Evolutionary conservation across 306 rosid genomes (phyloP), one percentile per base, ranked within the genome.

Genomic region (Glycyrrhiza uralensis): DNA sequence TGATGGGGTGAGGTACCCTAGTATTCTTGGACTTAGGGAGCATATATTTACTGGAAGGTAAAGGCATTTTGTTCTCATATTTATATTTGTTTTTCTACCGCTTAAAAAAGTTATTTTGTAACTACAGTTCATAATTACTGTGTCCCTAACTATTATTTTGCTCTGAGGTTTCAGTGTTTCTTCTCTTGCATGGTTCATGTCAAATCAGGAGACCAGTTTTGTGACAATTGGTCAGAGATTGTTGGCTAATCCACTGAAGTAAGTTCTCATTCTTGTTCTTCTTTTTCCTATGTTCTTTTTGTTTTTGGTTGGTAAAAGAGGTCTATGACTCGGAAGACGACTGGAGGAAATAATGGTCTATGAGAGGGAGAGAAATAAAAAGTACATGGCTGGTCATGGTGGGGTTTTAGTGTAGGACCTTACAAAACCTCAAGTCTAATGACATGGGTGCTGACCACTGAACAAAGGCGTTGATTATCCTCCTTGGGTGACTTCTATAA

Each of bases 131-230:
- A 6, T 72, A 18, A 26, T 68, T 57, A 65, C 0, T 2, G 45
- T 47, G 49, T 60, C 20, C 47, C 79, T 81, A 71, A 68, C 78
- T 47, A n/a, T 67, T 76, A 59, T 49, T 66, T 81, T 82, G 47
- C 56, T 69, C 33, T 77, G 75, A 24, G 67, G 41, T 86, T 80
- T 74, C 88, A 94, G 98, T 91, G 98, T 94, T 84, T 94, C 98
- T 77, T 94, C 98, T 71, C 96, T 94, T 73, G 98, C 98, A 50
- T 94, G 98, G 98, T 94, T 94, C 92, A 94, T 94, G 98, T 94
- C 98, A 78, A 94, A 94, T 87, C 98, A 94, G 80, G 98, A 94
- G 82, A 94, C 97, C 41, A 91, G 98, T 89, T 94, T 94, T 76
- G 98, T 94, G 71, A 91, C 97, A 28, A 94, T 94, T 80, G 98